Evolutionary conservation across 1,139 yeast species (phyloP).

Genomic region (Geotrichum cucujoidarum): DNA sequence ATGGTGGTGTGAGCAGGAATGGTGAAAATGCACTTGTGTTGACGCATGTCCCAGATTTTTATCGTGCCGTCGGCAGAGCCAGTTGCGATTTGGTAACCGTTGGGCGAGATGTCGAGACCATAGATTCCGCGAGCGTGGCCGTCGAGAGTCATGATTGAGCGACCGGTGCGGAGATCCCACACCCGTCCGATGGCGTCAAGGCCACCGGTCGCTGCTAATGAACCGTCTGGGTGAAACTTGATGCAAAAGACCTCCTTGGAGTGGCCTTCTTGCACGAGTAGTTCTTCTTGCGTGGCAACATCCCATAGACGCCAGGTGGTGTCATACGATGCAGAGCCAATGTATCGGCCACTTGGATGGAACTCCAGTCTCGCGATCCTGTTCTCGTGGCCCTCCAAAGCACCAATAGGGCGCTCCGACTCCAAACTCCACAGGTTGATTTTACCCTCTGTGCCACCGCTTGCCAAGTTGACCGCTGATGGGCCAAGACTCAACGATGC

Average conservation of each 20-base stretch:
- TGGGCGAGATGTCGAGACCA: conserved; percentile 66
- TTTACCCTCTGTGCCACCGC: conserved; percentile 66
- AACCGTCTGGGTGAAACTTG: conserved; percentile 71
- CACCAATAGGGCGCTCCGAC: conserved; percentile 24
- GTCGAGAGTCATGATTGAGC: conserved; percentile 51
- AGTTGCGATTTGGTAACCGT: conserved; percentile 71
- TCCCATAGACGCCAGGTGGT: conserved; percentile 92
- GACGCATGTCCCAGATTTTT: conserved; percentile 82
- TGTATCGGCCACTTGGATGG: conserved; percentile 57
- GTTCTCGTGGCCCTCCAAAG: conserved; percentile 42
- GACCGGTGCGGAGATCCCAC: conserved; percentile 88
- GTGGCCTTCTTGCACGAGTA: conserved; percentile 79
- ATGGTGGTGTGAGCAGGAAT: conserved; percentile 76
- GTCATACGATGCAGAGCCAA: conserved; percentile 77
- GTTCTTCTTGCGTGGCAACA: conserved; percentile 42
- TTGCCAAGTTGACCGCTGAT: conserved; percentile 34
- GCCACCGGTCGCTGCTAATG: conserved; percentile 73
- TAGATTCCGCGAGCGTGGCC: conserved; percentile 74
- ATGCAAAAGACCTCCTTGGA: conserved; percentile 64
- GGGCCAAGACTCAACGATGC: conserved; percentile 25
- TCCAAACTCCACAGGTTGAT: conserved; percentile 46
- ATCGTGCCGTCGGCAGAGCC: conserved; percentile 82
- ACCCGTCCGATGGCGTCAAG: conserved; percentile 66
- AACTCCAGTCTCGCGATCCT: conserved; percentile 61
- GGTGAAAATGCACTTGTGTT: conserved; percentile 42